phyloP scores from a whole-genome alignment of 2,329 filamentous ascomycete genomes.

The Ophiocordyceps camponoti-saundersi region DNA sequence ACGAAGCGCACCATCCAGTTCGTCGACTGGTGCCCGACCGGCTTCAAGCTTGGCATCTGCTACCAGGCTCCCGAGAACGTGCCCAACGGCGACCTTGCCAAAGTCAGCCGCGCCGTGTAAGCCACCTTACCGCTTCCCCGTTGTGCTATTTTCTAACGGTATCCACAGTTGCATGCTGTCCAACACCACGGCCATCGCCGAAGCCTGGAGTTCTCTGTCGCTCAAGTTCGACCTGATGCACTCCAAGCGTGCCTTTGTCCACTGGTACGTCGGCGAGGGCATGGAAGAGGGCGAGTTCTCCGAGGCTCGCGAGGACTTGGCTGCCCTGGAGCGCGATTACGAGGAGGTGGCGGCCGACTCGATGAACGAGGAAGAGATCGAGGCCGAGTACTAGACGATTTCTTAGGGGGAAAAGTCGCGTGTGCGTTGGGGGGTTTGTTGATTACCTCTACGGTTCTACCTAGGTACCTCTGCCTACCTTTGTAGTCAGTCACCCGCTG shows the following conservation, averaged over 20 bases:
- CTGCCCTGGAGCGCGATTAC: conserved; percentile 94
- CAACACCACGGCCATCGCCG: conserved; percentile 96
- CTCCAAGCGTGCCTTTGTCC: conserved; percentile 99
- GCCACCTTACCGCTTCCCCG: conserved; percentile 18
- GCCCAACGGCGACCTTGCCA: conserved; percentile 90
- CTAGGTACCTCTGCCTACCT: conserved; percentile 12
- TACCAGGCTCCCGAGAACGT: conserved; percentile 95
- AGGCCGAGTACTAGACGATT: conserved; percentile 70
- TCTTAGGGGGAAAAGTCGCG: conserved; percentile 1
- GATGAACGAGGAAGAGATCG: conserved; percentile 68
- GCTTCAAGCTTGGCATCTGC: conserved; percentile 99
- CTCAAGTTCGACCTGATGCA: conserved; percentile 99
- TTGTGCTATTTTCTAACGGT: conserved; percentile 7
- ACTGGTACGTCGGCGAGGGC: conserved; percentile 99
- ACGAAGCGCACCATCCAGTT: conserved; percentile 99
- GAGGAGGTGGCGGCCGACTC: conserved; percentile 96
- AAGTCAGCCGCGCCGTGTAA: conserved; percentile 96
- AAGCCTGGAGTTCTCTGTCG: conserved; percentile 92
- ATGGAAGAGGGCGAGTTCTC: conserved; percentile 99
- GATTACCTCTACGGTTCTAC: conserved; percentile 1
- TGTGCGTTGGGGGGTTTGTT: conserved; percentile 3
- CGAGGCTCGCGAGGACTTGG: conserved; percentile 95
- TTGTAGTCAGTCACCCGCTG: conserved; percentile 7
- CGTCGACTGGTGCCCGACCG: conserved; percentile 99
- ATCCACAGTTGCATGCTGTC: conserved; percentile 75